phyloP scores from a whole-genome alignment of 2,329 filamentous ascomycete species.

The Chaetomium sp. region DNA sequence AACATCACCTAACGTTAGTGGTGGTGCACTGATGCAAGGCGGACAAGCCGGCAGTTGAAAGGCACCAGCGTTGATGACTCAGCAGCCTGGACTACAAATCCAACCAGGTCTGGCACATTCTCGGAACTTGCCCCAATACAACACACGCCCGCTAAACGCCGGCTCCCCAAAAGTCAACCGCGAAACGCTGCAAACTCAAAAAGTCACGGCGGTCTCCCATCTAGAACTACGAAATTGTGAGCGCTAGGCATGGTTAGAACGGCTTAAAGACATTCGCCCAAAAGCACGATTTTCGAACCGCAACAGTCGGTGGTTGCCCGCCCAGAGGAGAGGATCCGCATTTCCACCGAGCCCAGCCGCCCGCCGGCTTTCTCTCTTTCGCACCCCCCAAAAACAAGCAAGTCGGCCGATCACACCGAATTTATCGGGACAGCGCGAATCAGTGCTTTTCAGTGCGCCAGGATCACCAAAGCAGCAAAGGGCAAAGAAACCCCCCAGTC shows the following conservation, averaged over 20 bases:
- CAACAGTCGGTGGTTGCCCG: slow-evolving; percentile 9
- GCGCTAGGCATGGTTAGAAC: slow-evolving; percentile 11
- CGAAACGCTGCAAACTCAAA: slow-evolving; percentile 17
- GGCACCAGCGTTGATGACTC: slow-evolving; percentile 18
- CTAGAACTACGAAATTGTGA: slow-evolving; percentile 22
- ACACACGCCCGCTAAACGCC: slow-evolving; percentile 20
- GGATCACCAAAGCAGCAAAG: too few species aligned
- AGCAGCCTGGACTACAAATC: slow-evolving; percentile 16
- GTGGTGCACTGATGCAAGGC: not conserved
- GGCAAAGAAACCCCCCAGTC: too few species aligned
- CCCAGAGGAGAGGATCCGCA: slow-evolving; percentile 13
- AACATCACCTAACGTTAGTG: not conserved
- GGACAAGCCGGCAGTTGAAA: not conserved
- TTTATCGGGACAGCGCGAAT: slow-evolving; percentile 1
- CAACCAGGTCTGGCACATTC: slow-evolving; percentile 13
- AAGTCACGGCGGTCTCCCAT: slow-evolving; percentile 14
- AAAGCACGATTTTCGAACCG: slow-evolving; percentile 2
- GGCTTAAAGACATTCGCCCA: not conserved
- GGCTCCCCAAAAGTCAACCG: slow-evolving; percentile 16
- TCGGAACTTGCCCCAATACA: slow-evolving; percentile 25
- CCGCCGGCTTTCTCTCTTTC: too few species aligned
- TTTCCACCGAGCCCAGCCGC: slow-evolving; percentile 8
- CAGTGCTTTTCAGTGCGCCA: not conserved
- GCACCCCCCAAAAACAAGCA: not conserved
- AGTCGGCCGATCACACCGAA: slow-evolving; percentile 3